Percentiles rank a stretch among this genome's conserved stretches.
These are phyloP conservation scores for Oryza australiensis DNA, from an alignment of 176 grass and related monocot species.

Conservation along the genomic window DNA sequence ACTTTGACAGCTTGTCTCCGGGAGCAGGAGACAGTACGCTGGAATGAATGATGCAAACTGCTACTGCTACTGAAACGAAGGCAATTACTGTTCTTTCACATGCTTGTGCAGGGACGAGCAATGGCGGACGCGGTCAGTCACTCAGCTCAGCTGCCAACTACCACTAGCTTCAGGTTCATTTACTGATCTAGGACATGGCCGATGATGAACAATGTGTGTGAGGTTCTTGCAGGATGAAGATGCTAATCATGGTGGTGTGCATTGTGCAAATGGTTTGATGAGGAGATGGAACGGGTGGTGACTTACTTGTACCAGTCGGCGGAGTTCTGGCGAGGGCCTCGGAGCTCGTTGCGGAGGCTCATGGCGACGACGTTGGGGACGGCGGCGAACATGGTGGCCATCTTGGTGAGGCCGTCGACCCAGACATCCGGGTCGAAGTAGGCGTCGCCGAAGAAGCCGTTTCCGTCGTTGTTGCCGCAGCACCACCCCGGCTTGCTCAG, in stretches of 20 bases:
- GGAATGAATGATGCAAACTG: background rate
- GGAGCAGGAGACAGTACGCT: background rate
- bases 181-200: constrained; percentile 22
- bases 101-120: constrained; percentile 21
- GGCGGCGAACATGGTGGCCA: constrained; percentile 63
- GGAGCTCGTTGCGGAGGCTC: constrained; percentile 93
- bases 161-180: constrained; percentile 24
- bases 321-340: constrained; percentile 63
- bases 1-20: background rate
- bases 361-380: constrained; percentile 69
- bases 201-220: background rate
- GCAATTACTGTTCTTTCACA: constrained; percentile 44
- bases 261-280: background rate
- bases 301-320: constrained; percentile 87
- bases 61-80: background rate
- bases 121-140: background rate
- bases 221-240: background rate
- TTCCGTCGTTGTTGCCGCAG: constrained; percentile 65
- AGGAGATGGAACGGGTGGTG: background rate
- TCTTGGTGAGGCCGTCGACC: constrained; percentile 61
- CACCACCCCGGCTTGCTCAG: constrained; percentile 89
- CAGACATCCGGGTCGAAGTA: constrained; percentile 75
- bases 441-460: constrained; percentile 85
- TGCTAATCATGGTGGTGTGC: background rate
- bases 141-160: constrained; percentile 32